Evolutionary conservation across 352 stramenopile species (phyloP), one percentile per base, ranked within the genome.

Genomic region (Phytophthora colocasiae): DNA sequence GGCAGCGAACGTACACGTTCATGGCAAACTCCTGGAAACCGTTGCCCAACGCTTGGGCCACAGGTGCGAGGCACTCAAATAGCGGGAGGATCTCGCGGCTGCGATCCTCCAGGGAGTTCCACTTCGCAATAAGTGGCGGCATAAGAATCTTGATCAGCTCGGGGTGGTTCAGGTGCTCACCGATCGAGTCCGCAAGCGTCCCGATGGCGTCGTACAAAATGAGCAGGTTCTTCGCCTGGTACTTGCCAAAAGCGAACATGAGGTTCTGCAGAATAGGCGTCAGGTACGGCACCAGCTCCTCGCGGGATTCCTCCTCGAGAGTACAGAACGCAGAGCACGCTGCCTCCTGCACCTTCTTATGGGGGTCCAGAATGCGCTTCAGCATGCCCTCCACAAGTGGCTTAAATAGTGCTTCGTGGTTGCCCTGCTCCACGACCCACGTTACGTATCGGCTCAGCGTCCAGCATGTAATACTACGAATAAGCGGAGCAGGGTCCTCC

Each of bases 151-250:
- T 81, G 40, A 98, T 97, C 39, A 98, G 71, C 55, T 96, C 80
- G 3, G 89, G 82, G 64, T 98, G 81, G 44, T 98, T 98, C 73
- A 98, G 83, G n/a, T 90, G 77, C 44, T 93, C 78, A 11, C 96
- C 96, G 31, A 98, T 90, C 26, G 85, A 97, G 67, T 99, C 96
- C 0, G 96, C 96, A 45, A 99, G 91, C 56, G 96, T 98, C 15
- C 95, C 95, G 19, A 99, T 91, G 24, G 93, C 96, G 68, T 99
- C 97, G 77, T 98, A 98, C 63, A 99, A 75, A 47, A 98, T 98
- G 22, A 99, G 68, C 43, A 98, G 66, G 77, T 97, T 98, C 58
- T 97, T 95, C 15, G 90, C 94, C 55, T 98, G 87, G 76, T 98
- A 98, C 68, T 97, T 92, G 71, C 83, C 75, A 63, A 99, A 95